These are phyloP conservation scores for Pythium folliculosum DNA, from an alignment of 352 stramenopile species.

Conservation along the genomic window DNA sequence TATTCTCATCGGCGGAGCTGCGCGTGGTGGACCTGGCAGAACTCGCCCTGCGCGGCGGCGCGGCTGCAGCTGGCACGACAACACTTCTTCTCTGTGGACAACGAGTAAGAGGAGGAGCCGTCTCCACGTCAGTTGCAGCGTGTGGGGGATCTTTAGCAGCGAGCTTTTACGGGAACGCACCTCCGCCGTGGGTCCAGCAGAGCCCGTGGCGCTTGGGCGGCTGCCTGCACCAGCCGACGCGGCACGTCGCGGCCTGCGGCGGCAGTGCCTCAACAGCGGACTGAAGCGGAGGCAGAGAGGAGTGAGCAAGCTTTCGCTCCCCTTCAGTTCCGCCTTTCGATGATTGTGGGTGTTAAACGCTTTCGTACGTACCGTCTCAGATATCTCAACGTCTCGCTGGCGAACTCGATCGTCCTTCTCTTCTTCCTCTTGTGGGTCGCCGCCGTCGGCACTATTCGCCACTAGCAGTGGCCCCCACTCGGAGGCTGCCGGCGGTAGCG, in stretches of 20 bases:
- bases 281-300: background rate
- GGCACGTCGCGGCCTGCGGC: slow-evolving; percentile 24
- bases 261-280: background rate
- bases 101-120: background rate
- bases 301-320: too few relatives aligned
- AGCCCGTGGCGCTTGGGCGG: slow-evolving; percentile 45
- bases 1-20: slow-evolving; percentile 2
- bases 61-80: slow-evolving; percentile 36
- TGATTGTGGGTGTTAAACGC: too few relatives aligned
- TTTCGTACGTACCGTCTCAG: too few relatives aligned
- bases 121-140: background rate
- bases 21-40: slow-evolving; percentile 45
- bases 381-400: too few relatives aligned
- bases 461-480: background rate
- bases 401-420: too few relatives aligned
- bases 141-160: too few relatives aligned
- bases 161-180: slow-evolving; percentile 19
- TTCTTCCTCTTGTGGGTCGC: too few relatives aligned
- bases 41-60: slow-evolving; percentile 38
- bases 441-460: too few relatives aligned
- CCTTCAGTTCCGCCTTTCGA: too few relatives aligned
- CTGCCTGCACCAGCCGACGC: slow-evolving; percentile 49
- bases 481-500: background rate
- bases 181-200: slow-evolving; percentile 55
- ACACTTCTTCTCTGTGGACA: slow-evolving; percentile 44